These are phyloP conservation scores for Apiospora hydei DNA, from an alignment of 2,329 filamentous ascomycete genomes.

Conservation along the genomic window DNA sequence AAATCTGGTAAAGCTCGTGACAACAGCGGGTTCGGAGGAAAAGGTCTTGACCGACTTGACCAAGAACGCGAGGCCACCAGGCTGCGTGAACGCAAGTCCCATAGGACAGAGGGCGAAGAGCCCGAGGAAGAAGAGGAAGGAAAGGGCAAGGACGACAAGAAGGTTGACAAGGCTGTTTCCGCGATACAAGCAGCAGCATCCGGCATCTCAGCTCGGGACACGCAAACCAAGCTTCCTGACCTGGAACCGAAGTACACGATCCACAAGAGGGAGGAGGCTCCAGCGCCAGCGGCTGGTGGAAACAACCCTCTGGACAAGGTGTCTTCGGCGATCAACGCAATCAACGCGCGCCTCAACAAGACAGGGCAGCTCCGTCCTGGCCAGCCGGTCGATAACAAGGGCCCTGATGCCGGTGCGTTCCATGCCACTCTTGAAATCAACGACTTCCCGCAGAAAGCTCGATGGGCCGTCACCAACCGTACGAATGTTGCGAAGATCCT, in stretches of 20 bases:
- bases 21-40: slow-evolving; percentile 90
- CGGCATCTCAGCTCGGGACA: slow-evolving; percentile 61
- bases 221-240: slow-evolving; percentile 48
- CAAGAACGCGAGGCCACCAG: slow-evolving; percentile 89
- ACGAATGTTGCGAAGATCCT: slow-evolving; percentile 99
- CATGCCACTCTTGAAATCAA: slow-evolving; percentile 99
- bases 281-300: slow-evolving; percentile 47
- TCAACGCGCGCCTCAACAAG: slow-evolving; percentile 88
- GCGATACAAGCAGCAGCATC: slow-evolving; percentile 70
- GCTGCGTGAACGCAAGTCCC: slow-evolving; percentile 84
- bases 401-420: slow-evolving; percentile 94
- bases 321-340: slow-evolving; percentile 86
- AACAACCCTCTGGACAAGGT: slow-evolving; percentile 84
- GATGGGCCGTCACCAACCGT: slow-evolving; percentile 97
- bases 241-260: slow-evolving; percentile 71
- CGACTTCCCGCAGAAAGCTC: slow-evolving; percentile 97
- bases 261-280: slow-evolving; percentile 69
- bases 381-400: slow-evolving; percentile 97
- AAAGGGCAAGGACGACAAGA: slow-evolving; percentile 72
- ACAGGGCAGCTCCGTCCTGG: slow-evolving; percentile 89
- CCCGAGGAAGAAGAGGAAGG: slow-evolving; percentile 80
- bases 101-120: slow-evolving; percentile 84
- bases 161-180: slow-evolving; percentile 72
- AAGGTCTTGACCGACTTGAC: slow-evolving; percentile 90
- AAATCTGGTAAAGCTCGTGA: slow-evolving; percentile 92